These are phyloP conservation scores for Carallia pectinifolia DNA, from an alignment of 345 rosid genomes.

Conservation along the genomic window DNA sequence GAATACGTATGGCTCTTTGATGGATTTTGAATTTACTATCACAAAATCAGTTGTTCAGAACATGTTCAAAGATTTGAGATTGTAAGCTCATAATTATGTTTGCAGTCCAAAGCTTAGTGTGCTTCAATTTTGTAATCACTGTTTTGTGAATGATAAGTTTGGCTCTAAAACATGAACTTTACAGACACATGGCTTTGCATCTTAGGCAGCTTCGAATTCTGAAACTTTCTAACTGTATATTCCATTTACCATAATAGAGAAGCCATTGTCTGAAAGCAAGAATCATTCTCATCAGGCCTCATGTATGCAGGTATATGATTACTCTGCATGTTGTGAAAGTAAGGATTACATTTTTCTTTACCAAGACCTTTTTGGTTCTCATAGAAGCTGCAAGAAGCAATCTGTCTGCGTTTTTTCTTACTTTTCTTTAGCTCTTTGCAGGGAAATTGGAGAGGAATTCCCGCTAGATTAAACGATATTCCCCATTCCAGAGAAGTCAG, in stretches of 20 bases:
- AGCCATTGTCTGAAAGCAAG: slow-evolving; percentile 26
- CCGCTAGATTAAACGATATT: slow-evolving; percentile 81
- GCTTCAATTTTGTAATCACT: neutral
- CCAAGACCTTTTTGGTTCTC: neutral
- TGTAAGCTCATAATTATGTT: neutral
- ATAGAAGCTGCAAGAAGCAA: slow-evolving; percentile 7
- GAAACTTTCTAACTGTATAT: slow-evolving; percentile 10
- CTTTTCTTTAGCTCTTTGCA: slow-evolving; percentile 41
- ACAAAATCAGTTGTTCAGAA: neutral
- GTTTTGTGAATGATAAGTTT: slow-evolving; percentile 2
- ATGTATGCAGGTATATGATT: slow-evolving; percentile 39
- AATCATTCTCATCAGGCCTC: slow-evolving; percentile 38
- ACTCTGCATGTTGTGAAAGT: neutral
- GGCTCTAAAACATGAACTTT: neutral
- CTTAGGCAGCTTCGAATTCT: neutral
- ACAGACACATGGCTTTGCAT: too few relatives aligned
- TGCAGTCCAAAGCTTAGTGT: neutral
- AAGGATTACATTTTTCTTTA: neutral
- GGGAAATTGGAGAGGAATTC: slow-evolving; percentile 92
- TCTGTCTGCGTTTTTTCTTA: slow-evolving; percentile 25
- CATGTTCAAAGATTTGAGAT: neutral
- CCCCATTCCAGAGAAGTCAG: slow-evolving; percentile 23
- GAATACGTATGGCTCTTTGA: neutral
- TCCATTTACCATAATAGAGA: slow-evolving; percentile 28
- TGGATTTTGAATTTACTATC: neutral